These are phyloP conservation scores for Leccinum boreale DNA, from an alignment of 768 basidiomycete genomes.

Conservation along the genomic window DNA sequence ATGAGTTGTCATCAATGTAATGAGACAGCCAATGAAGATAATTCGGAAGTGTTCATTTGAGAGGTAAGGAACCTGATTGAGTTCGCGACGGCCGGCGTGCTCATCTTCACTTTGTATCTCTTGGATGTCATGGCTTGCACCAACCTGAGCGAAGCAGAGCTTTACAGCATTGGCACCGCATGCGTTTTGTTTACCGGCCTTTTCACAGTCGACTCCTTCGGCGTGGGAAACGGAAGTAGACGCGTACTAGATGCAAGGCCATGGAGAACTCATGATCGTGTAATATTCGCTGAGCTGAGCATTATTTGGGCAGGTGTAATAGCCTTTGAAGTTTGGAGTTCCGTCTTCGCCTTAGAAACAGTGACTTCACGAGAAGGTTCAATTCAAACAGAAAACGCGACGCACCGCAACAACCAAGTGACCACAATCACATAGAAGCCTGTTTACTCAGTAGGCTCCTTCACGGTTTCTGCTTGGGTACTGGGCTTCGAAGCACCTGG, in stretches of 20 bases:
- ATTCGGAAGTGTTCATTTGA: no score
- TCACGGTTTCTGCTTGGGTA: background rate
- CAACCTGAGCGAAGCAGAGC: background rate
- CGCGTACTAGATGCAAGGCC: background rate
- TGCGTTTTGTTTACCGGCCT: background rate
- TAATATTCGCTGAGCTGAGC: background rate
- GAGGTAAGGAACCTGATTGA: no score
- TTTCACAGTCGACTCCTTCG: background rate
- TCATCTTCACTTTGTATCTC: background rate
- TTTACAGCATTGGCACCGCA: background rate
- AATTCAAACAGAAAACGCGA: background rate
- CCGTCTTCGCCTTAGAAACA: background rate
- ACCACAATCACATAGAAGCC: background rate
- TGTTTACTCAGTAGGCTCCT: background rate
- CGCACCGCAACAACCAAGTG: background rate
- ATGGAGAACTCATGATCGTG: background rate
- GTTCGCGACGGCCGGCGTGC: background rate
- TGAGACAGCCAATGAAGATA: background rate
- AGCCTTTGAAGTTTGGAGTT: background rate
- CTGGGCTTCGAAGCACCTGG: background rate
- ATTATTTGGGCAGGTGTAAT: background rate
- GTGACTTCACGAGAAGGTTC: background rate
- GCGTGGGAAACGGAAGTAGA: background rate
- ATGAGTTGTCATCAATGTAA: background rate
- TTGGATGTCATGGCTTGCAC: background rate